Base-by-base conservation (phyloP, 1,284 basidiomycete genomes). In the Xerocomus minutiporus region DNA sequence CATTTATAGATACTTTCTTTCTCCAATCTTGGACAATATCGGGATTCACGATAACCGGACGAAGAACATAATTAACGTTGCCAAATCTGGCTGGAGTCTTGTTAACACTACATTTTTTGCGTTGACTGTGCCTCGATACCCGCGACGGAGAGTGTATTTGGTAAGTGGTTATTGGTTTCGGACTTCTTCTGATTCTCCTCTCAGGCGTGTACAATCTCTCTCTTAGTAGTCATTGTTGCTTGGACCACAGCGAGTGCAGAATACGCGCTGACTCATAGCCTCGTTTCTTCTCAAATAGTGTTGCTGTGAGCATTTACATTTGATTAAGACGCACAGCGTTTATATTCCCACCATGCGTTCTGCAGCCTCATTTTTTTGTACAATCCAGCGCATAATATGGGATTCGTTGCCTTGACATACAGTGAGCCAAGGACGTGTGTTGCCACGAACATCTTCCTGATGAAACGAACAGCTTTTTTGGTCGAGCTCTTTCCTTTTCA, bases 241-340 rank as follows among this genome's bases (percentile, higher is more conserved):
- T 66, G 57, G 59, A 62, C 63, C 12, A 3, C 51, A 23, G 57
- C 61, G 5, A 57, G 41, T n/a, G 63, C 61, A 17, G 52, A 59
- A 11, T 64, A 62, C 43, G 35, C 59, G 1, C 15, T 40, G 15
- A 64, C 59, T 20, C 53, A 50, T 6, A 52, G 25, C 31, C 28
- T 46, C 31, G 8, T 40, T 6, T 39, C 43, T 26, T 39, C 60
- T 4, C 41, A 46, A 45, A 25, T 51, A 11, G 57, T 54, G 6
- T 28, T 64, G 3, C 38, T 2, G 60, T 62, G 20, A 46, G 60
- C 46, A 13, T 15, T 6, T 13, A 9, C 13, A 1, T 8, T 41
- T 31, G 17, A 12, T 11, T 17, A 12, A 4, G 17, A 13, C 11
- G n/a, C 3, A 13, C 6, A 34, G 3, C 13, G 15, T 29, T 17